Base-by-base conservation (phyloP, 2,329 filamentous ascomycete species). In the Penicillium crustosum region DNA sequence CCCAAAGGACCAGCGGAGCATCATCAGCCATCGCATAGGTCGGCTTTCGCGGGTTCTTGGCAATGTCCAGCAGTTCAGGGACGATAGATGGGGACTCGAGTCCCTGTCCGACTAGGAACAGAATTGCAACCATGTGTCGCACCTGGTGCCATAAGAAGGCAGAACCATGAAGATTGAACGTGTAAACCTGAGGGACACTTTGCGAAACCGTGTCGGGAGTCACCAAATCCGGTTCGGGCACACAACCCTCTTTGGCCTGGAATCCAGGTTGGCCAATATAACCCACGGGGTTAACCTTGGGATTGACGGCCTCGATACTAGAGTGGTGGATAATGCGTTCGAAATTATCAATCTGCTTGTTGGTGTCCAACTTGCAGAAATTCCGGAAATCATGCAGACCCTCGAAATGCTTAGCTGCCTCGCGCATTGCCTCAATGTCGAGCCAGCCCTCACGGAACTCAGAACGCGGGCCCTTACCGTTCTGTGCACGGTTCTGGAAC, bases 101-200 rank as follows among this genome's bases (percentile, higher is more conserved):
- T 0, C 91, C 87, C 77, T 99, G 94, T 29, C 91, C 94, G 9
- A 97, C 87, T 12, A 94, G 81, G 79, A 99, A 97, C n/a, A 99
- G 80, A 7, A 97, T 81, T 17, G 88, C 86, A n/a, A 95, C 87
- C 85, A 99, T 93, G 78, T 93, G 91, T 25, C 94, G 87, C 65
- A 99, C 95, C 78, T 99, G 94, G 77, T 99, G 94, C 94, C 94
- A 99, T 47, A 99, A 78, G 75, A 99, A 99, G 2, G 93, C 94
- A 8, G 89, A 92, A 21, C 94, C 94, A 65, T 93, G 86, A 41
- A 99, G 86, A 57, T 89, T 88, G 75, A 99, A 95, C 61, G 89
- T 88, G 78, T 95, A 97, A 15, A 97, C 83, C 69, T 91, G 90
- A 4, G 80, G 77, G 6, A 68, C 69, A 6, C 62, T 59, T 7